Evolutionary conservation across 1,284 basidiomycete genomes (phyloP).

Genomic region (Fomes fomentarius): DNA sequence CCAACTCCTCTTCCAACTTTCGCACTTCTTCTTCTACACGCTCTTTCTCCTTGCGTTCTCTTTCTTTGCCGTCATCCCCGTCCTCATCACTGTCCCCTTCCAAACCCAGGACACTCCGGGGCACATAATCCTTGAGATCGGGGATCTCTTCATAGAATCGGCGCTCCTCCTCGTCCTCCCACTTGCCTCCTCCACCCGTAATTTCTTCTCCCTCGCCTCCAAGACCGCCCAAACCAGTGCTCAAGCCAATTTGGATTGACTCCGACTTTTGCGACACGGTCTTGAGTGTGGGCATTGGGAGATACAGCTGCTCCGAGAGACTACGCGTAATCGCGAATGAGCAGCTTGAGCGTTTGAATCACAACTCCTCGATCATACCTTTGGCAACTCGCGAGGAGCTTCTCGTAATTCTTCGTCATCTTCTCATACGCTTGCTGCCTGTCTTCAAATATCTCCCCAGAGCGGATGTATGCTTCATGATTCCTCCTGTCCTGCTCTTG

Average conservation of each 20-base stretch:
- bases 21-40: conserved; percentile 63
- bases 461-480: conserved; percentile 98
- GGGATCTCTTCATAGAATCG: conserved; percentile 94
- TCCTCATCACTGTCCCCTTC: conserved; percentile 53
- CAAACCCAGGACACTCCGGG: conserved; percentile 84
- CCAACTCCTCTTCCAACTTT: conserved; percentile 73
- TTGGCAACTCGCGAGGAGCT: conserved; percentile 84
- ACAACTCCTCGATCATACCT: conserved; percentile 70
- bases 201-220: conserved; percentile 60
- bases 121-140: conserved; percentile 91
- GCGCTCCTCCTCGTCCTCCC: conserved; percentile 98
- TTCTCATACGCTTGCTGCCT: conserved; percentile 98
- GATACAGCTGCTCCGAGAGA: conserved; percentile 86
- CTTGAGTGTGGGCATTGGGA: conserved; percentile 82
- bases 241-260: conserved; percentile 76
- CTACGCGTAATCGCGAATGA: conserved; percentile 40
- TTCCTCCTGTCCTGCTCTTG: conserved; percentile 97
- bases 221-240: conserved; percentile 40
- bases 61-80: conserved; percentile 41
- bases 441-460: conserved; percentile 99
- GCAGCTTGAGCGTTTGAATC: not conserved
- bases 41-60: conserved; percentile 51
- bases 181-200: conserved; percentile 85
- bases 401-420: conserved; percentile 95
- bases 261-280: conserved; percentile 78